Base-by-base conservation (phyloP, 2,329 filamentous ascomycete genomes). In the Arachnomyces sp. region DNA sequence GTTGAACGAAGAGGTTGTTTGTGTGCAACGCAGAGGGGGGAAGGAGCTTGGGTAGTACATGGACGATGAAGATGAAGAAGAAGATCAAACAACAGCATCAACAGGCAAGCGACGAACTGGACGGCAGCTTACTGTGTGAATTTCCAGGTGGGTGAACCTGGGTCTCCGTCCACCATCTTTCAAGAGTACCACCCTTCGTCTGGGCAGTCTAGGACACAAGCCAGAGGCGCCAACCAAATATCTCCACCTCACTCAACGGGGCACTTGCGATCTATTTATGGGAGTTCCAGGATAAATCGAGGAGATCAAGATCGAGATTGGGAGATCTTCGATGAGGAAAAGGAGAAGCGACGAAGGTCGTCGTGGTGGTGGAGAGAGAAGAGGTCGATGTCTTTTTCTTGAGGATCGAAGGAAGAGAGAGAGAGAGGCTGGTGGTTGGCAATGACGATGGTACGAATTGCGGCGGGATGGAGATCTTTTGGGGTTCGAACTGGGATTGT, bases 131-230 rank as follows among this genome's bases (percentile, higher is more conserved):
- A 94, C 89, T 96, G 90, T 68, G 90, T 96, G 73, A 96, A 96
- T 77, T 96, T 96, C 90, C 90, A 96, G 71, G 89, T 96, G 64
- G 89, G 89, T 72, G 86, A 83, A 76, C 80, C 87, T 71, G 84
- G 77, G 73, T 94, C 88, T 74, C 83, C 84, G 79, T 95, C 89
- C 75, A 92, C 89, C 89, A 96, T 95, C 74, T 83, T 90, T 66
- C 60, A 25, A 25, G 21, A 59, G 51, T 52, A 55, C 58, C 53
- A 56, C 55, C 56, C 55, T 59, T 51, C 48, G 42, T 43, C 49
- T 49, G 47, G 50, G 48, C 46, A 48, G 49, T 45, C 42, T 44
- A 44, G 31, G 38, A 44, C 36, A 46, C 44, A 48, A 52, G 40
- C 40, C 42, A 45, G 46, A 41, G 46, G 43, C 31, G 16, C 32